Conservation (phyloP, 192 early-diverging fungal genomes). For the Ambispora gerdemannii region DNA sequence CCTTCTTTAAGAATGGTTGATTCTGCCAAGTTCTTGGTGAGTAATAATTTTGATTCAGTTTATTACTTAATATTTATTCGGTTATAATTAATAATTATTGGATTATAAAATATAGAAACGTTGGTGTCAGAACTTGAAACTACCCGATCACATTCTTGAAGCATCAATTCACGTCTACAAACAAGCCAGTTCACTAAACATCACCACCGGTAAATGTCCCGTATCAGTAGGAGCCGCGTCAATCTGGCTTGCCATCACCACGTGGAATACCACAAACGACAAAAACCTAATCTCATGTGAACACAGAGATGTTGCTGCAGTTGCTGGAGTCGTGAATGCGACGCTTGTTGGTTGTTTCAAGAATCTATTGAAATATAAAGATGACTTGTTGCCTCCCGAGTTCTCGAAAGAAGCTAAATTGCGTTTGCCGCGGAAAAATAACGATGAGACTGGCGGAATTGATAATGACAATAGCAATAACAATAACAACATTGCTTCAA, state of each 20-base stretch:
- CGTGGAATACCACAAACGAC: conserved; percentile 49
- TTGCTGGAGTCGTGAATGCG: conserved; percentile 57
- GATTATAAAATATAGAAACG: conserved; percentile 45
- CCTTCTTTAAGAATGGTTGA: conserved; percentile 34
- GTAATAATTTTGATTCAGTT: conserved; percentile 11
- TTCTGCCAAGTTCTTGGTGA: conserved; percentile 46
- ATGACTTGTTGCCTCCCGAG: conserved; percentile 37
- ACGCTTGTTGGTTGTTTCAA: conserved; percentile 59
- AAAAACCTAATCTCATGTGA: conserved; percentile 42
- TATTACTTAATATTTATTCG: neutral
- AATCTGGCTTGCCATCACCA: conserved; percentile 58
- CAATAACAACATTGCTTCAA: no score
- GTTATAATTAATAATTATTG: neutral
- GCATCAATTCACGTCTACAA: conserved; percentile 54
- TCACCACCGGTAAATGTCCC: conserved; percentile 64
- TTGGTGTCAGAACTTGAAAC: conserved; percentile 56
- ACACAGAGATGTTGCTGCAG: conserved; percentile 54
- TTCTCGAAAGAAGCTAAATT: conserved; percentile 36
- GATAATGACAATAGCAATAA: no score
- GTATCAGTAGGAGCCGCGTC: conserved; percentile 61
- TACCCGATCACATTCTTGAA: conserved; percentile 48
- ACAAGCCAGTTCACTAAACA: conserved; percentile 53
- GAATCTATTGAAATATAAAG: conserved; percentile 41
- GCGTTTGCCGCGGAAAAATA: neutral
- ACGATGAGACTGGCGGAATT: neutral